phyloP scores from a whole-genome alignment of 202 grass and related monocot species.

The Hordeum pubiflorum region DNA sequence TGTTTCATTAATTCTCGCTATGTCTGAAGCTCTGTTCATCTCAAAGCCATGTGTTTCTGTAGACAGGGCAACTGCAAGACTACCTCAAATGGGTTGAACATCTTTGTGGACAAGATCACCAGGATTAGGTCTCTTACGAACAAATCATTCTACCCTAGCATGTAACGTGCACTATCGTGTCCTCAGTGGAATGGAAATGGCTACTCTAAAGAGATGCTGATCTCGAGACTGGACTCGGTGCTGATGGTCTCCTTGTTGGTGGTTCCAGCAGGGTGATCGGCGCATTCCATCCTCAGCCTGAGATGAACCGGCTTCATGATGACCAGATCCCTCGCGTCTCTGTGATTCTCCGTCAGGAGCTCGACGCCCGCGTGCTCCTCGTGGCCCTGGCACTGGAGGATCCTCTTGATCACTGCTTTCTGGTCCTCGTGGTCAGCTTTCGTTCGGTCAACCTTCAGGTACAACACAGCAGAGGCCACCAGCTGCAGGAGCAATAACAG shows the following conservation, averaged over 20 bases:
- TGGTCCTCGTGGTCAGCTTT: not conserved
- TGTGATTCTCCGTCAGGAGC: conserved; percentile 24
- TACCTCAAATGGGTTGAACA: not conserved
- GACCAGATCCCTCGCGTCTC: conserved; percentile 41
- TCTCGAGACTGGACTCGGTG: conserved; percentile 51
- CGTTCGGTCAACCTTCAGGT: conserved; percentile 41
- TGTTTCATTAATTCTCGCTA: not conserved
- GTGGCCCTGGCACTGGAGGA: conserved; percentile 22
- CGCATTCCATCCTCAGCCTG: conserved; percentile 52
- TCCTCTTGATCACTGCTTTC: conserved; percentile 28
- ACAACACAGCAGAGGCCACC: conserved; percentile 53
- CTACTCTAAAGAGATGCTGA: conserved; percentile 45
- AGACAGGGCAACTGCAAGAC: not conserved
- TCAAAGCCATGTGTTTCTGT: not conserved
- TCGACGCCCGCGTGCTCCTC: conserved; percentile 35
- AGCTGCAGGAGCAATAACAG: conserved; percentile 36
- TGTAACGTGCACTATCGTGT: not conserved
- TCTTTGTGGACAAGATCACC: not conserved
- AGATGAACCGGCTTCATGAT: conserved; percentile 56
- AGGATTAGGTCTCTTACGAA: not conserved
- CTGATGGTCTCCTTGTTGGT: conserved; percentile 74
- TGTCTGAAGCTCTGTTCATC: not conserved
- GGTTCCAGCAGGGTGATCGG: conserved; percentile 55
- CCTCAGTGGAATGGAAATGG: not conserved
- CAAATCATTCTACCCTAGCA: conserved; percentile 14